Percentiles rank a stretch among this genome's conserved stretches.
Conservation (phyloP, 495 filamentous ascomycete species). For the Podospora didyma region DNA sequence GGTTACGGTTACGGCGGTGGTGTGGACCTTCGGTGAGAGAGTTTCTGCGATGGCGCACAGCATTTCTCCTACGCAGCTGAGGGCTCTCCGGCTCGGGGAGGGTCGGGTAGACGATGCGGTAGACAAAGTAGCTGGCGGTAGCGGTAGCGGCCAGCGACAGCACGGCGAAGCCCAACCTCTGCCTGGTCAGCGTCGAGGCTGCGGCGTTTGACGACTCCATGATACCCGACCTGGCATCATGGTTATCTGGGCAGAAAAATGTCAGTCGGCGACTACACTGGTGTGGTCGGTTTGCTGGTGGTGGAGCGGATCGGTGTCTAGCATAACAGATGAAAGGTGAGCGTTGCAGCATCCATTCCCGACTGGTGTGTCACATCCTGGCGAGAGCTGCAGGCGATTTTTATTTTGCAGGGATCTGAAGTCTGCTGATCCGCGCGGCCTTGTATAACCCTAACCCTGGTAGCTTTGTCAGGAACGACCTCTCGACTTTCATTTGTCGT, state of each 20-base stretch:
- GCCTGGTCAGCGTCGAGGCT: slow-evolving; percentile 41
- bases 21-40: slow-evolving; percentile 21
- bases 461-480: too few species aligned
- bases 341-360: too few species aligned
- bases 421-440: too few species aligned
- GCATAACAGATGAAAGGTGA: too few species aligned
- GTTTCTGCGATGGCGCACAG: slow-evolving; percentile 45
- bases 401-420: too few species aligned
- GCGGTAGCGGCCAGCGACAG: slow-evolving; percentile 32
- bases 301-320: too few species aligned
- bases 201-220: slow-evolving; percentile 34
- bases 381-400: too few species aligned
- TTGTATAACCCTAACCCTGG: too few species aligned
- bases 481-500: too few species aligned
- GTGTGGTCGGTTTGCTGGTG: too few species aligned
- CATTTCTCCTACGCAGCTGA: slow-evolving; percentile 57
- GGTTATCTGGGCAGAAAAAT: slow-evolving; percentile 1
- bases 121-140: slow-evolving; percentile 38
- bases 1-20: slow-evolving; percentile 20
- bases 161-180: slow-evolving; percentile 34
- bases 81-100: slow-evolving; percentile 18
- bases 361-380: too few species aligned
- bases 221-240: slow-evolving; percentile 19
- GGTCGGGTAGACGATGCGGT: slow-evolving; percentile 26
- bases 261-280: neutral